Percentiles rank a stretch among this genome's conserved stretches.
Conservation (phyloP, 345 rosid genomes). For the Angophora floribunda region DNA sequence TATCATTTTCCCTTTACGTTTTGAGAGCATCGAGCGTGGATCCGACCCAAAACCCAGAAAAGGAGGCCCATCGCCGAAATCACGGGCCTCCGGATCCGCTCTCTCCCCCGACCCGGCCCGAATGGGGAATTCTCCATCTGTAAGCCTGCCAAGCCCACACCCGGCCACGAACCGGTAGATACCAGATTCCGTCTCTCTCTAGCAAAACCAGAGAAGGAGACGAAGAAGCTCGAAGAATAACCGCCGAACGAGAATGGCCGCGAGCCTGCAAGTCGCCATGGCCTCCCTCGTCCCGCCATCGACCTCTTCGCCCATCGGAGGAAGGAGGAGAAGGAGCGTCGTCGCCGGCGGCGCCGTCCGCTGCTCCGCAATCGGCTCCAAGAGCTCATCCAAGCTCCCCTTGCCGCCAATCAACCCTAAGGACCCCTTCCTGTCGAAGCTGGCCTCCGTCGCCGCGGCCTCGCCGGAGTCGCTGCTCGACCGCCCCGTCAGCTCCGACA, state of each 20-base stretch:
- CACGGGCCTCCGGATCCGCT: neutral
- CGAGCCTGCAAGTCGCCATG: slow-evolving; percentile 37
- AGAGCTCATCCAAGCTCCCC: slow-evolving; percentile 45
- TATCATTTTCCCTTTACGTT: neutral
- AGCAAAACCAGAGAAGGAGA: neutral
- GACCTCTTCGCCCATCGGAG: slow-evolving; percentile 12
- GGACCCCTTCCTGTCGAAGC: slow-evolving; percentile 59
- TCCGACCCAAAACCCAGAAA: neutral
- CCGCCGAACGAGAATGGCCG: slow-evolving; percentile 23
- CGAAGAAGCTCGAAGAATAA: neutral
- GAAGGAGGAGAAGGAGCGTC: neutral
- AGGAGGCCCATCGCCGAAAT: neutral
- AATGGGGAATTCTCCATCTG: neutral
- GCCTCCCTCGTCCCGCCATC: slow-evolving; percentile 24
- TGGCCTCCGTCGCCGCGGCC: slow-evolving; percentile 49
- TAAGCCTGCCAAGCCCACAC: neutral
- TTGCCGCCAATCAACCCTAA: slow-evolving; percentile 67
- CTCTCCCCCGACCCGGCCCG: neutral
- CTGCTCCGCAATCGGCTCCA: slow-evolving; percentile 22
- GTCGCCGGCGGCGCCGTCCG: neutral
- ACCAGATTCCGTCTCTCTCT: neutral
- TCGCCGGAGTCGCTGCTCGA: slow-evolving; percentile 48
- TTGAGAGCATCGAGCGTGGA: neutral
- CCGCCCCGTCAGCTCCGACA: slow-evolving; percentile 32
- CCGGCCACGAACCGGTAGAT: neutral